These are phyloP conservation scores for Cryptococcus neoformans DNA, from an alignment of 1,284 basidiomycete species.

Conservation along the genomic window DNA sequence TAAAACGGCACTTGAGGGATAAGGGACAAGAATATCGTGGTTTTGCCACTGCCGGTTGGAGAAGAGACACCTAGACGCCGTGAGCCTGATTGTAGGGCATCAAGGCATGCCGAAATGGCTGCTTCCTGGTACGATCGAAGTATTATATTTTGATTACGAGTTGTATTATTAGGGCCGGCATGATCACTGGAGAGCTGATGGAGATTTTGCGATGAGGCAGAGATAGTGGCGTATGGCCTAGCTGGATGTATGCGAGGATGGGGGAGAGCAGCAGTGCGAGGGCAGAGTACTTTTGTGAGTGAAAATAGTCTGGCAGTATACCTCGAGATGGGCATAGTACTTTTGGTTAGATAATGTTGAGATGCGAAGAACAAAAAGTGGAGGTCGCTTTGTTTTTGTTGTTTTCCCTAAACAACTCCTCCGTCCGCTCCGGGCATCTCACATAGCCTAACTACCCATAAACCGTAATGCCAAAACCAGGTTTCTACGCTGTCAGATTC, in stretches of 20 bases:
- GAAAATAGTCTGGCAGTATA: no score
- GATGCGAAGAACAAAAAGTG: not conserved
- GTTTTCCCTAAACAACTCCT: not conserved
- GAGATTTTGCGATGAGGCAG: no score
- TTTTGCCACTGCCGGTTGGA: constrained; percentile 91
- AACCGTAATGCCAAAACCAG: not conserved
- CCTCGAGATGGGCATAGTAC: no score
- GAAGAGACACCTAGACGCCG: constrained; percentile 87
- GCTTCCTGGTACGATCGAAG: constrained; percentile 87
- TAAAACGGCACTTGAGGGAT: constrained; percentile 51
- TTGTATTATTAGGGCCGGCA: no score
- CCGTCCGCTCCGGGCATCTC: no score
- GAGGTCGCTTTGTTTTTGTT: not conserved
- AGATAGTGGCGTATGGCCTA: no score
- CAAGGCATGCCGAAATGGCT: constrained; percentile 75
- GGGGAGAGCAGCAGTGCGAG: no score
- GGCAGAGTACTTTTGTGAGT: no score
- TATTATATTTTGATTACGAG: not conserved
- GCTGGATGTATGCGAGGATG: no score
- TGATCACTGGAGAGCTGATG: no score
- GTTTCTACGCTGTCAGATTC: constrained; percentile 23
- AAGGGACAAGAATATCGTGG: constrained; percentile 81
- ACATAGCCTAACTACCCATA: not conserved
- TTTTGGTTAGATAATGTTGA: no score
- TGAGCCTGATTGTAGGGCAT: constrained; percentile 61